Evolutionary conservation across 768 basidiomycete genomes (phyloP), one percentile per base, ranked within the genome.

Genomic region (Tricholoma terreum): DNA sequence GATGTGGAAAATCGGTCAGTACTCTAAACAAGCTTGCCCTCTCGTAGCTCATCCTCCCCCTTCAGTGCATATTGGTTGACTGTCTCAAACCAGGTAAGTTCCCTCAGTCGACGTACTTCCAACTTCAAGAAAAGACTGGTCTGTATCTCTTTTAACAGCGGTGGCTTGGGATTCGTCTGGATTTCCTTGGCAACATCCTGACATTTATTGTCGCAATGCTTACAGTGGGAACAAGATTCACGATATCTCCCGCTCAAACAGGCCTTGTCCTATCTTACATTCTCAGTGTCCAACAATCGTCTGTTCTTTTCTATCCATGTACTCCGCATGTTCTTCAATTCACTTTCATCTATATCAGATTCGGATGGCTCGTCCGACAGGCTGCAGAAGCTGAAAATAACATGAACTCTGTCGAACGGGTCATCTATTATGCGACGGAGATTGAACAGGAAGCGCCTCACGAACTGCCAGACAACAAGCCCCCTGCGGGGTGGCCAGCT

Each of bases 111-210:
- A 27, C 10, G 11, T 40, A 52, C 1, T 22, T 15, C 4, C 35
- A 36, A 15, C 19, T 7, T 7, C 52, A n/a, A 22, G 35, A 10
- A 24, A 34, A 33, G 46, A 42, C 43, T 52, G 33, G 80, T 30
- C 8, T 22, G 36, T 12, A 33, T 61, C 34, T 38, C 34, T 40
- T 19, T 54, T 64, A 58, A 21, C 60, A 85, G 83, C 79, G 89
- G 52, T 94, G 90, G 94, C 85, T 98, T 27, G 92, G 89, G 52
- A 83, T 96, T 46, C 85, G 94, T 4, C 79, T 97, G n/a, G 95
- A 96, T 70, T 84, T 89, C 62, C 79, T 97, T 22, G 94, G 94
- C 17, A 63, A 76, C 17, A 24, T 84, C 11, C 71, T 94, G 50
- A 89, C 87, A 0, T 87, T 95, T 61, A 78, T 84, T 22, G 92